These are phyloP conservation scores for Luffa aegyptiaca DNA, from an alignment of 306 rosid genomes.

Conservation along the genomic window DNA sequence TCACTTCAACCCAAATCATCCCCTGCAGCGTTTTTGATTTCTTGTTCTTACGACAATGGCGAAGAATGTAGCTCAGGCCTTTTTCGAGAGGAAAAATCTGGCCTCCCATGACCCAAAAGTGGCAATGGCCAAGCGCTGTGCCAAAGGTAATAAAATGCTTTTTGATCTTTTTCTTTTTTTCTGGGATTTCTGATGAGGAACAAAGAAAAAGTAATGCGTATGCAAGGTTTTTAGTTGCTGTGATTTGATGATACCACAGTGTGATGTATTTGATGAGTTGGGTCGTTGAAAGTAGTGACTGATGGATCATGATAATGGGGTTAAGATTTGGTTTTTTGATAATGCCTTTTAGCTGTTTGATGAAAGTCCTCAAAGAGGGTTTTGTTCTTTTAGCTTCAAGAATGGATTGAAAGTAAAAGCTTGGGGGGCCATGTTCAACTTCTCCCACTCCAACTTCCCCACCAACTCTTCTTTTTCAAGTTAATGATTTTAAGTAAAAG, in stretches of 20 bases:
- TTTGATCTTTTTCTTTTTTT: neutral
- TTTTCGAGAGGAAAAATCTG: constrained; percentile 32
- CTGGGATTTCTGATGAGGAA: neutral
- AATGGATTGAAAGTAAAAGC: neutral
- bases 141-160: constrained; percentile 35
- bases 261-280: constrained; percentile 1
- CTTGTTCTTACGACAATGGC: constrained; percentile 31
- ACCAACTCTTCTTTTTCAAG: neutral
- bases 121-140: constrained; percentile 77
- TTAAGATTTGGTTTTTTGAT: neutral
- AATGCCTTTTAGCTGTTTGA: neutral
- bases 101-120: constrained; percentile 60
- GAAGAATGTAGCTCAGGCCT: constrained; percentile 43
- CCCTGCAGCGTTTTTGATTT: neutral
- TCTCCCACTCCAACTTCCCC: neutral
- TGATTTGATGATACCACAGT: neutral
- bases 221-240: neutral
- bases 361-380: neutral
- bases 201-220: neutral
- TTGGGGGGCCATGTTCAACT: neutral
- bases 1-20: neutral
- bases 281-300: neutral
- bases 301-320: neutral
- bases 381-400: neutral
- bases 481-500: neutral